Conservation (phyloP, 768 basidiomycete species). For the Cytidiella melzeri region DNA sequence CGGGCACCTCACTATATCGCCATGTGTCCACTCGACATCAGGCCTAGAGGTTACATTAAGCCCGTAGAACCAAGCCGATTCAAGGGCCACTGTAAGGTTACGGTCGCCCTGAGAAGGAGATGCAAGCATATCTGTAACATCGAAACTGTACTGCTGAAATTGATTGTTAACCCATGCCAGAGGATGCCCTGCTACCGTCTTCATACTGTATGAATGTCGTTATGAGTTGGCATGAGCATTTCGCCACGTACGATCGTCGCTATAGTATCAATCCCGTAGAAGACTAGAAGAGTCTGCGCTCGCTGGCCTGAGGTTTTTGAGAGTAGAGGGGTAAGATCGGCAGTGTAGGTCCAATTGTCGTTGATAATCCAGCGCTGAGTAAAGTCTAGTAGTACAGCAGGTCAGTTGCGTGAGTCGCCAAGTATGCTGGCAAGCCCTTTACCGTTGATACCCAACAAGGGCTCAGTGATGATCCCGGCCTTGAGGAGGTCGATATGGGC, state of each 20-base stretch:
- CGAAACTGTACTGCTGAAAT: slow-evolving; percentile 48
- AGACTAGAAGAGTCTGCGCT: slow-evolving; percentile 39
- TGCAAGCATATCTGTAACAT: slow-evolving; percentile 38
- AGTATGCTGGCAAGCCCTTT: not conserved
- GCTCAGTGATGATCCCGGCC: slow-evolving; percentile 49
- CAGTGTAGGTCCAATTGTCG: slow-evolving; percentile 57
- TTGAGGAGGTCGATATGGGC: slow-evolving; percentile 46
- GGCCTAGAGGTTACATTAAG: slow-evolving; percentile 45
- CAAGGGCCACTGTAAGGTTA: slow-evolving; percentile 45
- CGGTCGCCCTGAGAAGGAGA: slow-evolving; percentile 28
- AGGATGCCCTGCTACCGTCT: slow-evolving; percentile 46
- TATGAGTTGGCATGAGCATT: not conserved
- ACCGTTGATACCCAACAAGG: slow-evolving; percentile 50
- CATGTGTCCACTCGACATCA: slow-evolving; percentile 33
- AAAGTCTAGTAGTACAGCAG: slow-evolving; percentile 35
- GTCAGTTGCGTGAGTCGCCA: not conserved
- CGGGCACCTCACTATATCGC: not conserved
- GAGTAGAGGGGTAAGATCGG: slow-evolving; percentile 42
- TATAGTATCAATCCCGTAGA: slow-evolving; percentile 53
- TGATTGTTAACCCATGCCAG: slow-evolving; percentile 55
- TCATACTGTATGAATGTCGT: slow-evolving; percentile 1
- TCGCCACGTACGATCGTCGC: slow-evolving; percentile 41
- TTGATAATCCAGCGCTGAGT: slow-evolving; percentile 49
- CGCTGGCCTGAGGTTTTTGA: slow-evolving; percentile 16
- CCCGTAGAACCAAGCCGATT: slow-evolving; percentile 49